Conservation (phyloP, 2,329 filamentous ascomycete species). For the Trichocomaceae sp. region DNA sequence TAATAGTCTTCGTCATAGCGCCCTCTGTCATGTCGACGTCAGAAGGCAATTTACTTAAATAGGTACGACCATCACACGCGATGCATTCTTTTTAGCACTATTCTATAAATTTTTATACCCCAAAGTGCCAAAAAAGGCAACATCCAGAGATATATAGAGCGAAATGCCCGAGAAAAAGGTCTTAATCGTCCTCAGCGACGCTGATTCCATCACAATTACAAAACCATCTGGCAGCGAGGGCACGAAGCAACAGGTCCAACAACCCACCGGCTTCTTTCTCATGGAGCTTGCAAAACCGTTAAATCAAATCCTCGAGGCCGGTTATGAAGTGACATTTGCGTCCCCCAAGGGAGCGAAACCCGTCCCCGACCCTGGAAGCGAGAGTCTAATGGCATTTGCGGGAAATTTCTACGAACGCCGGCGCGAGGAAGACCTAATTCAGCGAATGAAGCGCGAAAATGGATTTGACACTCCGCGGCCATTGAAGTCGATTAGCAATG, state of each 20-base stretch:
- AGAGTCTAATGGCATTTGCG: slow-evolving; percentile 37
- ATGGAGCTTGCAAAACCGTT: slow-evolving; percentile 37
- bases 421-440: slow-evolving; percentile 36
- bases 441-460: slow-evolving; percentile 42
- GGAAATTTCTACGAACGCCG: slow-evolving; percentile 43
- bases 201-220: slow-evolving; percentile 32
- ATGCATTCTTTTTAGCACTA: no score
- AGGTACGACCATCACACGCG: no score
- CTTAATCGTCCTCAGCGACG: slow-evolving; percentile 42
- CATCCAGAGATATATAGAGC: background rate
- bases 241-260: slow-evolving; percentile 21
- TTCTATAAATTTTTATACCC: no score
- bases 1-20: background rate
- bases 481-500: slow-evolving; percentile 35
- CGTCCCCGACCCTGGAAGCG: slow-evolving; percentile 37
- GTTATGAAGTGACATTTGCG: slow-evolving; percentile 42
- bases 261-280: slow-evolving; percentile 34
- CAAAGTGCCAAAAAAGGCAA: background rate
- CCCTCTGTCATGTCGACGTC: slow-evolving; percentile 1
- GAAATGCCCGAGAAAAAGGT: slow-evolving; percentile 32
- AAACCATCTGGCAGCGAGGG: slow-evolving; percentile 20
- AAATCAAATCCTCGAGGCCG: slow-evolving; percentile 29
- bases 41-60: background rate
- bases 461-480: slow-evolving; percentile 35
- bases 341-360: slow-evolving; percentile 40